Base-by-base conservation (phyloP, 2,329 filamentous ascomycete species). In the Aspergillus tubingensis region DNA sequence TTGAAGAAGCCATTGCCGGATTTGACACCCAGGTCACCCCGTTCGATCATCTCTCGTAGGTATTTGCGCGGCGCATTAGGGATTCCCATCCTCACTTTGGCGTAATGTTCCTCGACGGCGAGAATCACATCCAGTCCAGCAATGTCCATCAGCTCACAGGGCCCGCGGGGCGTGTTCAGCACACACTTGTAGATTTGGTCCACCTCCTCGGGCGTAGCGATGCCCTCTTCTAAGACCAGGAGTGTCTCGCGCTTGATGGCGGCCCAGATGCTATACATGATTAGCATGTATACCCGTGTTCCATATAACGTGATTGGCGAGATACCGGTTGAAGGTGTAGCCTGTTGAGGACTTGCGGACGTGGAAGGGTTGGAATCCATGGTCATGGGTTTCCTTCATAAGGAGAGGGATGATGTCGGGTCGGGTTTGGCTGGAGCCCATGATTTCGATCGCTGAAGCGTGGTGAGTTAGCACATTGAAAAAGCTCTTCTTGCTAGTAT, bases 221-320 rank as follows among this genome's bases (percentile, higher is more conserved):
- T 72, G 1, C 74, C 76, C 53, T 79, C 75, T 0, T 70, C 62
- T 8, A 77, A 61, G 3, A 73, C 64, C 13, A 72, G 64, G 8
- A 79, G 70, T 5, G 72, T 68, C 68, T 79, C 77, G n/a, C 76
- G 69, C 61, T 79, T 79, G 48, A 79, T 76, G 17, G 76, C 76
- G 2, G 76, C 76, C 77, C 77, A 79, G 47, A 79, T 73, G n/a
- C 74, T 76, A 62, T 25, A 21, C 38, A 19, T 38, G 25, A 50
- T 50, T 50, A 19, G 47, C 11, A 17, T 50, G 10, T 10, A 25
- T 17, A 3, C 10, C 21, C 4, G 4, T 23, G 6, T 38, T 10
- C 23, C 43, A 30, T 30, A 23, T 25, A 5, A 15, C 8, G 32
- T 30, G 19, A 36, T 41, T 23, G 32, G 19, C 17, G 23, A 13